Evolutionary conservation across 2,329 filamentous ascomycete genomes (phyloP), one percentile per base, ranked within the genome.

Genomic region (Hymenoscyphus repandus): DNA sequence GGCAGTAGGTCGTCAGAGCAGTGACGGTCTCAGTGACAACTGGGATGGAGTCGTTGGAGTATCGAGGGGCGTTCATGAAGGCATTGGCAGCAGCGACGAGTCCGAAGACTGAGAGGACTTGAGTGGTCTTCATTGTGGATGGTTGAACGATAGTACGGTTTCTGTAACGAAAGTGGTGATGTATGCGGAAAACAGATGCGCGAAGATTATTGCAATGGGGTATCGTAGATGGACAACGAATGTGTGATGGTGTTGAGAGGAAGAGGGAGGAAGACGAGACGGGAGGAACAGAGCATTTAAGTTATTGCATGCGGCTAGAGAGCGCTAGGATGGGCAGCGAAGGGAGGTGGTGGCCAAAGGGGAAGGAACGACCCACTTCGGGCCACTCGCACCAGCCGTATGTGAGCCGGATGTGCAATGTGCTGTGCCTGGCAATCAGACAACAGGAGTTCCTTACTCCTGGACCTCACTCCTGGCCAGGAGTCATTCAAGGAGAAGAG

Each of bases 1-100:
- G 74, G 72, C 75, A 78, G 67, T 67, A 75, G 51, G 75, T 78
- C 52, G 70, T 73, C 61, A 67, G 71, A 18, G 66, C 61, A 42
- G 36, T 17, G 0, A 49, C 47, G 10, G 22, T 27, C 22, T 27
- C 22, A 27, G 22, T 27, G 7, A 27, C 22, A 4, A 27, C 4
- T 27, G 22, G 22, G 22, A 27, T 27, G 7, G 22, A 27, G 22
- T 7, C 22, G 22, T 27, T 27, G 22, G 22, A 4, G 7, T 27
- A 27, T 27, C 22, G 4, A 4, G 22, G 22, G 22, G 22, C 22
- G 22, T 4, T 7, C 4, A 4, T 27, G 11, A n/a, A 31, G n/a
- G 58, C 61, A 20, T 55, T 53, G 38, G 54, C 60, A 40, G 56
- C 59, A 33, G 63, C 56, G 40, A 60, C 50, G 48, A 65, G 57